A percentile compares a stretch with the other conserved stretches of the same genome.
Conservation (phyloP, 129 eudicot genomes). For the Flaveria bidentis region DNA sequence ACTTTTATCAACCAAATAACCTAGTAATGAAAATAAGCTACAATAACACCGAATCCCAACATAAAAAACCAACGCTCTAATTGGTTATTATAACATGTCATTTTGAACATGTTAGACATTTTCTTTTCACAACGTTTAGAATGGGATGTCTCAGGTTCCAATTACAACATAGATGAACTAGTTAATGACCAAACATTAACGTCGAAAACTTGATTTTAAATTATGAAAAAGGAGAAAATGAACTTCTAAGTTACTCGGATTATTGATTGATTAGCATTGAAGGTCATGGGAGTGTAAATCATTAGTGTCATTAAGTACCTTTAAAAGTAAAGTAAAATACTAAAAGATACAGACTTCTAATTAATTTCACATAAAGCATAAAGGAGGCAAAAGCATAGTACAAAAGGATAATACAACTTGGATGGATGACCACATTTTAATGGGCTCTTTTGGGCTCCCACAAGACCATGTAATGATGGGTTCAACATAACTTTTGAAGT, state of each 20-base stretch:
- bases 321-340: constrained; percentile 20
- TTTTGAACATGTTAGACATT: neutral
- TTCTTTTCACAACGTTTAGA: neutral
- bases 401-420: constrained; percentile 39
- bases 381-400: constrained; percentile 22
- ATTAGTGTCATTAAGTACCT: constrained; percentile 26
- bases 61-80: neutral
- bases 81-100: neutral
- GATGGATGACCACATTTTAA: constrained; percentile 39
- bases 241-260: neutral
- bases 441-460: constrained; percentile 48
- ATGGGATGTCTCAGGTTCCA: neutral
- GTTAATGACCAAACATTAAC: neutral
- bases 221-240: constrained; percentile 6
- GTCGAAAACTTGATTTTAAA: neutral
- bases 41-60: no score
- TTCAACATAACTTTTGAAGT: constrained; percentile 40
- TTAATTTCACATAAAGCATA: constrained; percentile 18
- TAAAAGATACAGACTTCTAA: neutral
- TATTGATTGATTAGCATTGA: neutral
- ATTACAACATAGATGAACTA: neutral
- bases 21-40: no score
- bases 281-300: constrained; percentile 12
- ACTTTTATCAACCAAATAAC: no score
- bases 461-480: constrained; percentile 50